Conservation (phyloP, 306 rosid species). For the Carpinus viminea region DNA sequence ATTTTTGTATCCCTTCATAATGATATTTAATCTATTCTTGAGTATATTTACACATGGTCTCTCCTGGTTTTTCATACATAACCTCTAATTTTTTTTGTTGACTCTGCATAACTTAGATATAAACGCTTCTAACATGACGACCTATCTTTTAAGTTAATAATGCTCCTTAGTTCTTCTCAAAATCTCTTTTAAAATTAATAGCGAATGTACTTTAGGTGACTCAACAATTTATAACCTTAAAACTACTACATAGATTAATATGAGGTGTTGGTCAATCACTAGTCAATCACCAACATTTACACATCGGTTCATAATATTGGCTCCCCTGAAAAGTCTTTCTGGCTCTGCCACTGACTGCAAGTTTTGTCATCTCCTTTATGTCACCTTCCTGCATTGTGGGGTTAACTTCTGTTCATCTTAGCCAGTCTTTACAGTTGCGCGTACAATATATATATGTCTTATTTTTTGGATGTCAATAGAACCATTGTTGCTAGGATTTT, state of each 20-base stretch:
- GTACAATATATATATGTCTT: background rate
- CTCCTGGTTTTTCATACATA: background rate
- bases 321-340: background rate
- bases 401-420: background rate
- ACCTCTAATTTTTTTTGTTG: background rate
- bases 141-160: background rate
- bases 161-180: background rate
- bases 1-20: too few relatives aligned
- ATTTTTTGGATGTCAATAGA: background rate
- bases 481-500: background rate
- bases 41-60: too few relatives aligned
- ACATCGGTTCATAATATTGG: background rate
- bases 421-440: background rate
- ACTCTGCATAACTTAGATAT: background rate
- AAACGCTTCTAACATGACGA: background rate
- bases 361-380: background rate
- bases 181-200: background rate
- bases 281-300: background rate
- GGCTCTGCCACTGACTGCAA: background rate
- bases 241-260: background rate
- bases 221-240: background rate
- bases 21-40: too few relatives aligned
- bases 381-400: background rate
- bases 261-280: background rate
- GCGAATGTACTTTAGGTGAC: background rate